A percentile compares a stretch with the other conserved stretches of the same genome.
These are phyloP conservation scores for Knoxdaviesia proteae DNA, from an alignment of 2,329 filamentous ascomycete genomes.

Conservation along the genomic window DNA sequence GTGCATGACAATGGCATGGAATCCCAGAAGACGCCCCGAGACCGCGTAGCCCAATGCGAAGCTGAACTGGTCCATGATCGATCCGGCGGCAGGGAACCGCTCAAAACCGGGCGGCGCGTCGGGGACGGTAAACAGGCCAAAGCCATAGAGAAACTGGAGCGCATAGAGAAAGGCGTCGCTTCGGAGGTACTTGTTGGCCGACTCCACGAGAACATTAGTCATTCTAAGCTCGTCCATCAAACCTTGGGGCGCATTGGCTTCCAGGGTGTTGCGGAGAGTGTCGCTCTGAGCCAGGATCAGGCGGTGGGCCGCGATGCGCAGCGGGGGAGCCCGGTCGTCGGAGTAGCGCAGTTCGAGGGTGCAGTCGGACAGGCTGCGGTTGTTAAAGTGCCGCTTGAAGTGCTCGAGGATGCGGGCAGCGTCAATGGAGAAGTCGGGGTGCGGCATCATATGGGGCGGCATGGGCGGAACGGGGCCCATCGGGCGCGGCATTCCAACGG, in stretches of 20 bases:
- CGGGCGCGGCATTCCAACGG: constrained; percentile 10
- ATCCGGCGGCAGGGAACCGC: constrained; percentile 16
- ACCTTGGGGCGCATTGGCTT: constrained; percentile 11
- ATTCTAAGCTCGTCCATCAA: constrained; percentile 4
- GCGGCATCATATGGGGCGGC: constrained; percentile 13
- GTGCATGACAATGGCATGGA: constrained; percentile 31
- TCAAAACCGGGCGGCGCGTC: constrained; percentile 10
- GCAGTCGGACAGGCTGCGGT: constrained; percentile 18
- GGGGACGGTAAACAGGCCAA: constrained; percentile 22
- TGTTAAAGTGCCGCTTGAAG: constrained; percentile 13
- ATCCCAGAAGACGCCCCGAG: constrained; percentile 35
- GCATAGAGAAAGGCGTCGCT: constrained; percentile 35
- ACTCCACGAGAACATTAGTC: constrained; percentile 23
- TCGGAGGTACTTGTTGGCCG: constrained; percentile 29
- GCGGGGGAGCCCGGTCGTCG: constrained; percentile 13
- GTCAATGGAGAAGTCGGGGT: constrained; percentile 25
- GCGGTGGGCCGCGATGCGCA: constrained; percentile 31
- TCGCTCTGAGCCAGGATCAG: constrained; percentile 32
- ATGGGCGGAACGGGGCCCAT: constrained; percentile 10
- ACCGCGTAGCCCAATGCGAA: constrained; percentile 45
- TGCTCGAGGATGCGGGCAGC: constrained; percentile 18
- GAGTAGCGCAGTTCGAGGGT: constrained; percentile 19
- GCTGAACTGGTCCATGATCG: constrained; percentile 22
- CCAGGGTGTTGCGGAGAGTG: constrained; percentile 12
- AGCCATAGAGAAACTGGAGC: constrained; percentile 35